phyloP scores from a whole-genome alignment of 805 yeast species.

The Nakazawaea pomicola region DNA sequence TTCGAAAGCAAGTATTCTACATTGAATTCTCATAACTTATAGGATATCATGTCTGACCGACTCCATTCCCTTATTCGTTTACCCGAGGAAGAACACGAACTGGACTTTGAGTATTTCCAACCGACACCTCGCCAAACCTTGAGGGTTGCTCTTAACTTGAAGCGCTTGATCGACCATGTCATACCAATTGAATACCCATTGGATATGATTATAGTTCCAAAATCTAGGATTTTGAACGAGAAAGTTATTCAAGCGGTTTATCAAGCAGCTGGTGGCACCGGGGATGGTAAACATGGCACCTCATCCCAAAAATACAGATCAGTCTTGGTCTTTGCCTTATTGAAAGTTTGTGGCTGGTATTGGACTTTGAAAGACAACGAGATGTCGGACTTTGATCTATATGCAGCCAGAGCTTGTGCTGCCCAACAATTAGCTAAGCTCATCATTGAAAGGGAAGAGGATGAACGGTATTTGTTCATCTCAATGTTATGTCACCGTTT shows the following conservation, averaged over 20 bases:
- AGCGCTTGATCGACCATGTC: slow-evolving; percentile 63
- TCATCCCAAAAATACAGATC: slow-evolving; percentile 62
- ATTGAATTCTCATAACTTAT: too few species aligned
- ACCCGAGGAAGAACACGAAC: slow-evolving; percentile 8
- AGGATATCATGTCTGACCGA: background rate
- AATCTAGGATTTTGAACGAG: slow-evolving; percentile 54
- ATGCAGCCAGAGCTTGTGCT: slow-evolving; percentile 54
- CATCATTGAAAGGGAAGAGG: slow-evolving; percentile 57
- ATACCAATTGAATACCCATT: slow-evolving; percentile 62
- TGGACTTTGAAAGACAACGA: slow-evolving; percentile 52
- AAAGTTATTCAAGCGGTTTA: slow-evolving; percentile 56
- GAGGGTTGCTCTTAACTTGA: slow-evolving; percentile 68
- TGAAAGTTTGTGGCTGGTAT: slow-evolving; percentile 81
- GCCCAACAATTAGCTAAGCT: slow-evolving; percentile 70
- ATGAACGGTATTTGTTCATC: slow-evolving; percentile 60
- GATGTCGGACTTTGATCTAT: slow-evolving; percentile 63
- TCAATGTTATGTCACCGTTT: slow-evolving; percentile 76
- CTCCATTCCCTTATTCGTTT: background rate
- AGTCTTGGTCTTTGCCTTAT: slow-evolving; percentile 60
- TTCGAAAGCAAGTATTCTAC: too few species aligned
- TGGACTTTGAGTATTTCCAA: slow-evolving; percentile 22
- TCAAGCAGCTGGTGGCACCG: slow-evolving; percentile 78
- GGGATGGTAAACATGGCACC: slow-evolving; percentile 49
- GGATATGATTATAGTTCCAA: slow-evolving; percentile 44
- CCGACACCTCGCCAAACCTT: slow-evolving; percentile 67